A percentile compares a stretch with the other conserved stretches of the same genome.
Evolutionary conservation across 495 filamentous ascomycete genomes (phyloP).

Genomic region (Lepraria neglecta): DNA sequence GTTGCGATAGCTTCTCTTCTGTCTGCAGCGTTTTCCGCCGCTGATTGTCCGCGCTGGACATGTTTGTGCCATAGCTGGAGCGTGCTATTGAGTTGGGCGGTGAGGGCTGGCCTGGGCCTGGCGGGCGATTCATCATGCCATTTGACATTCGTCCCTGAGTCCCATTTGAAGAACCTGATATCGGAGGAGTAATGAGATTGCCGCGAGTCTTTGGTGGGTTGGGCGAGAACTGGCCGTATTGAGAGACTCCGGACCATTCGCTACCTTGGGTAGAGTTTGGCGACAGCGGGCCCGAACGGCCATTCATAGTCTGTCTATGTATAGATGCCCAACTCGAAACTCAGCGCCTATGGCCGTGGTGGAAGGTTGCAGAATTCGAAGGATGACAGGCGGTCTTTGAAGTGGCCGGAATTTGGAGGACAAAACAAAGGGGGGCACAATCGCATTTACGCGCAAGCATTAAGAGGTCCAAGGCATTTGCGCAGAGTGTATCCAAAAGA

Average conservation of each 20-base stretch:
- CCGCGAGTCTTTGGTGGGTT: slow-evolving; percentile 50
- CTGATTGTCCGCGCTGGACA: slow-evolving; percentile 57
- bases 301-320: slow-evolving; percentile 47
- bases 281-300: slow-evolving; percentile 63
- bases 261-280: slow-evolving; percentile 76
- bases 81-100: slow-evolving; percentile 81
- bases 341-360: background rate
- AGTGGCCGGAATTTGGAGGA: slow-evolving; percentile 8
- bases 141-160: slow-evolving; percentile 35
- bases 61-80: slow-evolving; percentile 64
- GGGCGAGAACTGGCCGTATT: slow-evolving; percentile 56
- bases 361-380: background rate
- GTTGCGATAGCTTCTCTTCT: slow-evolving; percentile 68
- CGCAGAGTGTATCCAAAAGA: slow-evolving; percentile 3
- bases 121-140: slow-evolving; percentile 33
- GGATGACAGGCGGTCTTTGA: background rate
- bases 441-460: slow-evolving; percentile 14
- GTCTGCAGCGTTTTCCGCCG: slow-evolving; percentile 51
- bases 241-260: slow-evolving; percentile 79
- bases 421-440: slow-evolving; percentile 9
- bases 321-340: background rate
- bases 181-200: slow-evolving; percentile 63
- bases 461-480: slow-evolving; percentile 13
- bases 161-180: slow-evolving; percentile 56
- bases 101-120: slow-evolving; percentile 59